Base-by-base conservation (phyloP, 495 filamentous ascomycete species). In the Trichoderma reesei region DNA sequence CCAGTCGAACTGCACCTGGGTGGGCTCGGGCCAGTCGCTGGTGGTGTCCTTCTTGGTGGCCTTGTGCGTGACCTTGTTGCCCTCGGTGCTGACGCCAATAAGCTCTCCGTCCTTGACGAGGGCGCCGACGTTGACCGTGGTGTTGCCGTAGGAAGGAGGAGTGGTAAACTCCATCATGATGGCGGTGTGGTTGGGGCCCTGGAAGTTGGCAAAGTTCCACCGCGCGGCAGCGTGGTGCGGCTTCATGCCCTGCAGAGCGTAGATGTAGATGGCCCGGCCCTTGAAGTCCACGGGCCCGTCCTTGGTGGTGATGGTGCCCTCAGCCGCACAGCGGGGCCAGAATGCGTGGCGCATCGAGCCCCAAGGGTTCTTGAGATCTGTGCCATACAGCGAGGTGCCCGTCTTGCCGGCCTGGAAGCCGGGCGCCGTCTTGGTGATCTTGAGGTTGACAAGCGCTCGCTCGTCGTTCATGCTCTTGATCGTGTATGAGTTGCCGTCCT, bases 201-300 rank as follows among this genome's bases (percentile, higher is more conserved):
- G 91, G 79, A 96, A 98, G 75, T 92, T 86, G 72, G 84, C 76
- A 74, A 97, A 98, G 73, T 92, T 96, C 94, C 94, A 98, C 66
- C 84, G 87, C 18, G 92, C 87, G 64, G 92, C 94, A 46, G 91
- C 91, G 76, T 98, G 95, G 73, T 98, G 94, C 14, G 94, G 94
- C 80, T 98, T 98, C 95, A 98, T 98, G 67, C 91, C 94, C 74
- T 98, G 94, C 44, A 98, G 79, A 39, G 90, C 91, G 73, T 91
- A 86, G 67, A 85, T 79, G 74, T 91, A 90, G 66, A 95, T 75
- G 33, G 85, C 91, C 65, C 78, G 83, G 48, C 94, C 94, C 63
- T 83, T 87, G 73, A 95, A 85, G 70, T 97, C 86, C 42, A 95
- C 78, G n/a, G 86, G 86, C 62, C 91, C 88, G 46, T 87, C 85